These are phyloP conservation scores for Myriosclerotinia scirpicola DNA, from an alignment of 2,329 filamentous ascomycete genomes.

Conservation along the genomic window DNA sequence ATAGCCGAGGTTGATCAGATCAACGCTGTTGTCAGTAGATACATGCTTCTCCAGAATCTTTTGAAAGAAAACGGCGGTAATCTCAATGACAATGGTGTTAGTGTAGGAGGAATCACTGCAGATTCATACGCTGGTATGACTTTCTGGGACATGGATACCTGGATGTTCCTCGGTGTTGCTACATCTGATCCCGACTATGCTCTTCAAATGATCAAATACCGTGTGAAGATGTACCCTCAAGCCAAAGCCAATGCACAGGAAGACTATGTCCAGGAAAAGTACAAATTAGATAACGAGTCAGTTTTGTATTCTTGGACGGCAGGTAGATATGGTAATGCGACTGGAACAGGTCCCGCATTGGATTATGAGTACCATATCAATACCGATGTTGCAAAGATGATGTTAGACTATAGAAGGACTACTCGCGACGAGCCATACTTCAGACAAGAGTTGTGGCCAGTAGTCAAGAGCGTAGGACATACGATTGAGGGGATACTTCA, in stretches of 20 bases:
- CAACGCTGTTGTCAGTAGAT: slow-evolving; percentile 49
- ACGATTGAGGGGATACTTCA: slow-evolving; percentile 23
- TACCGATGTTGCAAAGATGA: slow-evolving; percentile 26
- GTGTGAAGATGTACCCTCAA: slow-evolving; percentile 50
- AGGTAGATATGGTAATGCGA: slow-evolving; percentile 31
- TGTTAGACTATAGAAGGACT: slow-evolving; percentile 20
- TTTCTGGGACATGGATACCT: slow-evolving; percentile 40
- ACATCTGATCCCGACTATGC: slow-evolving; percentile 60
- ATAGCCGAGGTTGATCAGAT: slow-evolving; percentile 44
- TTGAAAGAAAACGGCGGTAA: slow-evolving; percentile 44
- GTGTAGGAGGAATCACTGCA: slow-evolving; percentile 62
- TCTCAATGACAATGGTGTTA: slow-evolving; percentile 59
- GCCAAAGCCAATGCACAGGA: slow-evolving; percentile 30
- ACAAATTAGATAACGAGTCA: slow-evolving; percentile 24
- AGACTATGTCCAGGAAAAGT: slow-evolving; percentile 26
- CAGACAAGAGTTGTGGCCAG: slow-evolving; percentile 24
- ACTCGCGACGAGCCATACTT: slow-evolving; percentile 26
- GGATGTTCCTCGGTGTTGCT: slow-evolving; percentile 53
- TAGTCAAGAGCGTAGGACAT: slow-evolving; percentile 25
- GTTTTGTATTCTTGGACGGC: slow-evolving; percentile 30
- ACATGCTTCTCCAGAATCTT: slow-evolving; percentile 51
- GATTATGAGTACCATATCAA: slow-evolving; percentile 34
- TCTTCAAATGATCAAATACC: slow-evolving; percentile 62
- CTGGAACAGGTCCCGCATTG: slow-evolving; percentile 27
- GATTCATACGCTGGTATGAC: slow-evolving; percentile 61